Conservation (phyloP, 257 asterid species). For the Ophiorrhiza pumila region DNA sequence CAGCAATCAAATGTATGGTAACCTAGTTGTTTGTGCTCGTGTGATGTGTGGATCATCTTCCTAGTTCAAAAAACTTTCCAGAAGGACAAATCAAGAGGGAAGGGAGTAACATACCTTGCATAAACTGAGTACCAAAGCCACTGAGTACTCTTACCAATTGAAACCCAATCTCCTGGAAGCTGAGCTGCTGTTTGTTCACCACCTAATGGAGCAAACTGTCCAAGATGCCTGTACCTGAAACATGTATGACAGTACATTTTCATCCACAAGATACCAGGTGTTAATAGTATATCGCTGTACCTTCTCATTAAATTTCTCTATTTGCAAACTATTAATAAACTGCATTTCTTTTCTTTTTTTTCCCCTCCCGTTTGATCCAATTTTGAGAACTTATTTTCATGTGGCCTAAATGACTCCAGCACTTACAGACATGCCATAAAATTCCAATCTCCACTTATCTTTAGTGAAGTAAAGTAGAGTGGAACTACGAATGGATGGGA, state of each 20-base stretch:
- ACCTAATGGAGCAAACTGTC: constrained; percentile 97
- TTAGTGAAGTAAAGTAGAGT: not conserved
- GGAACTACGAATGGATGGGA: not conserved
- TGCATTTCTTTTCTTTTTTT: too few species aligned
- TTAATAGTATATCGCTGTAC: not conserved
- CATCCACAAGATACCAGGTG: not conserved
- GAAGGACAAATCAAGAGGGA: not conserved
- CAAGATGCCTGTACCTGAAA: constrained; percentile 86
- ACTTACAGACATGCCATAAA: not conserved
- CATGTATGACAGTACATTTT: not conserved
- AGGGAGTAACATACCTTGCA: constrained; percentile 54
- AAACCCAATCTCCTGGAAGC: constrained; percentile 98
- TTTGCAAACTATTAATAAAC: not conserved
- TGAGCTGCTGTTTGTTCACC: constrained; percentile 98
- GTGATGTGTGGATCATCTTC: not conserved
- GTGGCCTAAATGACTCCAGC: not conserved
- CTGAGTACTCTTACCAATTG: constrained; percentile 85
- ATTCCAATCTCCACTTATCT: not conserved
- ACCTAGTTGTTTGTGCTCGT: not conserved
- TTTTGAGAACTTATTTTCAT: not conserved
- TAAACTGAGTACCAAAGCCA: constrained; percentile 99
- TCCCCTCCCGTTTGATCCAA: not conserved
- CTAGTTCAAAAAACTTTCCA: not conserved
- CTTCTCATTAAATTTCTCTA: not conserved
- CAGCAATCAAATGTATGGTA: not conserved